Evolutionary conservation across 495 filamentous ascomycete genomes (phyloP).

Genomic region (Talaromyces trachyspermus): DNA sequence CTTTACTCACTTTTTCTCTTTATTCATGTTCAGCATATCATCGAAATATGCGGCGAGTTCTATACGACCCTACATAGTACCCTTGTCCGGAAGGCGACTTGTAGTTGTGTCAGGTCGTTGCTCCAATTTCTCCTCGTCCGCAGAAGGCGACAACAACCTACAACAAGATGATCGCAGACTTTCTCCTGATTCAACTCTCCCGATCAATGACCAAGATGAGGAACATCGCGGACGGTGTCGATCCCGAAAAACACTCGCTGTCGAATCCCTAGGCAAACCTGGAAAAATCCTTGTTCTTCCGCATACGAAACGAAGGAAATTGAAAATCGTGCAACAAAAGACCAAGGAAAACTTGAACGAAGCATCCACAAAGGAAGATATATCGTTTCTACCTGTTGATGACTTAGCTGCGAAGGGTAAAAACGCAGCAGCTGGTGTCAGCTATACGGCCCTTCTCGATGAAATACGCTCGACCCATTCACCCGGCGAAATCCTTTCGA

Average conservation of each 20-base stretch:
- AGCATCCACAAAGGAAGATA: background rate
- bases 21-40: conserved; percentile 6
- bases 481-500: conserved; percentile 17
- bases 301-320: conserved; percentile 9
- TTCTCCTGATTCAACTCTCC: background rate
- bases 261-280: conserved; percentile 33
- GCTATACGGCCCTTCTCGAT: conserved; percentile 19
- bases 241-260: conserved; percentile 16
- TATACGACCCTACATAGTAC: conserved; percentile 7
- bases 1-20: background rate
- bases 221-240: too few species aligned
- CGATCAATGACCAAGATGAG: too few species aligned
- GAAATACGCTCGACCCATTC: conserved; percentile 12
- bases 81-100: background rate
- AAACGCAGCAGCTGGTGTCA: background rate
- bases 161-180: background rate
- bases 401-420: background rate
- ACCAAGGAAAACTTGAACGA: background rate
- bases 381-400: background rate
- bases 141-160: background rate
- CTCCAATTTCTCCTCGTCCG: conserved; percentile 1
- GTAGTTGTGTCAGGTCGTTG: background rate
- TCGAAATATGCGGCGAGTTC: conserved; percentile 4
- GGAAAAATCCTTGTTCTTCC: conserved; percentile 35
- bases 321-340: conserved; percentile 7